Evolutionary conservation across 495 filamentous ascomycete genomes (phyloP).

Genomic region (Cercophora sp.): DNA sequence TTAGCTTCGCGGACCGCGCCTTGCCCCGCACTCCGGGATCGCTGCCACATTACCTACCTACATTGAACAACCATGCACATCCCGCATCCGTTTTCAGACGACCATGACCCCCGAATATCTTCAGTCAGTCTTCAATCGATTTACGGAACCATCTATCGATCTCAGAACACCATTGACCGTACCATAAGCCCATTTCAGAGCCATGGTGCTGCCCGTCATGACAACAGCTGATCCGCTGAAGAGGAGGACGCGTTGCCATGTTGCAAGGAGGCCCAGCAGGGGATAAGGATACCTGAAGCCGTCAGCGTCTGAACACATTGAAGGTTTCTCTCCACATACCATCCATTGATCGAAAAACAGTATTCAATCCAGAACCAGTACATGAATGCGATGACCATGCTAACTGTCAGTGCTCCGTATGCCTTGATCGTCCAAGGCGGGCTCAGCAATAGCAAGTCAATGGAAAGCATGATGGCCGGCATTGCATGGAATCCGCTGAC

Average conservation of each 20-base stretch:
- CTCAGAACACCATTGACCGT: slow-evolving; percentile 72
- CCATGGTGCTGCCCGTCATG: slow-evolving; percentile 66
- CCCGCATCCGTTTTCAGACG: no score
- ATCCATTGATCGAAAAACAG: slow-evolving; percentile 72
- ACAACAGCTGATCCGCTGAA: slow-evolving; percentile 65
- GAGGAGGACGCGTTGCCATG: slow-evolving; percentile 58
- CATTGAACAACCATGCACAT: no score
- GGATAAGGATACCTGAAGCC: slow-evolving; percentile 76
- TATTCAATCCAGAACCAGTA: slow-evolving; percentile 91
- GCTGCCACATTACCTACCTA: no score
- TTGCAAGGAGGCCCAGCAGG: slow-evolving; percentile 62
- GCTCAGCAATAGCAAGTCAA: slow-evolving; percentile 70
- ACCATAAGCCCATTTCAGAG: slow-evolving; percentile 64
- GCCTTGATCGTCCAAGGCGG: slow-evolving; percentile 74
- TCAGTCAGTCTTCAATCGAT: no score
- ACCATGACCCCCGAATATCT: no score
- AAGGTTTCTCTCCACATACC: slow-evolving; percentile 39
- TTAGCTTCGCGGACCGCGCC: no score
- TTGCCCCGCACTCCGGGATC: no score
- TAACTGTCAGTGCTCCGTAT: slow-evolving; percentile 58
- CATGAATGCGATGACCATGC: slow-evolving; percentile 58
- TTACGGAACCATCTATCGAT: no score
- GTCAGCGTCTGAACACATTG: not conserved
- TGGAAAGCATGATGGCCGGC: slow-evolving; percentile 64
- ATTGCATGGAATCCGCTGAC: slow-evolving; percentile 69